Evolutionary conservation across 306 rosid genomes (phyloP).

Genomic region (Rubus idaeus): DNA sequence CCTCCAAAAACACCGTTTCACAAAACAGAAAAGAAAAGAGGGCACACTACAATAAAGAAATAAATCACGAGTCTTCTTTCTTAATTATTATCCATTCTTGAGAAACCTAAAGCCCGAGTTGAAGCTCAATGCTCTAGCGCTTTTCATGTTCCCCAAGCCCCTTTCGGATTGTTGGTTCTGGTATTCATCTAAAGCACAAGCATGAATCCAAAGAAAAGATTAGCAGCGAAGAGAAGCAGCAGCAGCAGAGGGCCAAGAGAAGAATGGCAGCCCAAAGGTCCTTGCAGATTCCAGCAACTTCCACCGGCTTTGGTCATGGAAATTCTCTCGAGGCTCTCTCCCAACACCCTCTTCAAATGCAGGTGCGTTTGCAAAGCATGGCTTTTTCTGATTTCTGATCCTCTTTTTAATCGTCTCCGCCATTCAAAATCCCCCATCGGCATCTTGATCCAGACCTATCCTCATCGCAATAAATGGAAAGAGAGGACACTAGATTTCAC

Average conservation of each 20-base stretch:
- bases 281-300: slow-evolving; percentile 6
- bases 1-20: too few relatives aligned
- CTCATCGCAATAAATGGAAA: neutral
- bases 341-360: neutral
- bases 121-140: too few relatives aligned
- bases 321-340: slow-evolving; percentile 13
- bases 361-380: slow-evolving; percentile 23
- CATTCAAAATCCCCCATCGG: neutral
- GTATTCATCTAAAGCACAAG: too few relatives aligned
- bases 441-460: slow-evolving; percentile 1
- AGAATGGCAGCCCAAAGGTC: neutral
- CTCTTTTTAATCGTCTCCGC: neutral
- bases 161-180: too few relatives aligned
- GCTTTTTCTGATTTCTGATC: neutral
- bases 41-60: too few relatives aligned
- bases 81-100: neutral
- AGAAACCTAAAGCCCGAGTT: too few relatives aligned
- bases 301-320: neutral
- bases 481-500: neutral
- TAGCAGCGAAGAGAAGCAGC: too few relatives aligned
- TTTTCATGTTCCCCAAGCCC: too few relatives aligned
- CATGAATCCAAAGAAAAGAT: too few relatives aligned
- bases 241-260: neutral
- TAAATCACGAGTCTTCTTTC: too few relatives aligned
- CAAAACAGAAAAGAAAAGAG: too few relatives aligned